These are phyloP conservation scores for Trifolium subterraneum DNA, from an alignment of 306 rosid species.

Conservation along the genomic window DNA sequence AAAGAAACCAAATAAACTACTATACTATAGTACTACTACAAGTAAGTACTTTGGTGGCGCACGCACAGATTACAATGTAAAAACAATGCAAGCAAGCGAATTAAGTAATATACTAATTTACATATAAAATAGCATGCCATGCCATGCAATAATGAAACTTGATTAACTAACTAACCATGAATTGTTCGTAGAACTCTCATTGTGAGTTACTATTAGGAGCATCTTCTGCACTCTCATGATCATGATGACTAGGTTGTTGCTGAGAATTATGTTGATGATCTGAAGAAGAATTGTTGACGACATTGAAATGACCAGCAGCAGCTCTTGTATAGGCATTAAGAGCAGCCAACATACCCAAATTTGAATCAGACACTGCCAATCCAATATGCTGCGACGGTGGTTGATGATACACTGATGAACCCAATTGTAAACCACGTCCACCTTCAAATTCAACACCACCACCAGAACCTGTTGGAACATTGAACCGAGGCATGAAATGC, in stretches of 20 bases:
- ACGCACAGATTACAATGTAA: slow-evolving; percentile 40
- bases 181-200: slow-evolving; percentile 31
- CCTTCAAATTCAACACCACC: slow-evolving; percentile 64
- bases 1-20: slow-evolving; percentile 40
- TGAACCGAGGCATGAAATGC: slow-evolving; percentile 81
- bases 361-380: slow-evolving; percentile 73
- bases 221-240: slow-evolving; percentile 71
- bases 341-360: slow-evolving; percentile 87
- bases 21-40: background rate
- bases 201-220: slow-evolving; percentile 63
- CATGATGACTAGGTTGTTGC: slow-evolving; percentile 36
- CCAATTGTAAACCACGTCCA: slow-evolving; percentile 64
- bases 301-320: slow-evolving; percentile 57
- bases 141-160: background rate
- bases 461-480: slow-evolving; percentile 48
- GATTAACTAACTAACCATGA: slow-evolving; percentile 50
- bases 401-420: slow-evolving; percentile 66
- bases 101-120: background rate
- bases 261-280: background rate
- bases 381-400: slow-evolving; percentile 74
- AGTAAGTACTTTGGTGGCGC: slow-evolving; percentile 31
- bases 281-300: slow-evolving; percentile 44
- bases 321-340: slow-evolving; percentile 79
- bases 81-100: slow-evolving; percentile 9
- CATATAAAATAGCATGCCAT: slow-evolving; percentile 1